Conservation (phyloP, 2,329 filamentous ascomycete species). For the Aureobasidium melanogenum region DNA sequence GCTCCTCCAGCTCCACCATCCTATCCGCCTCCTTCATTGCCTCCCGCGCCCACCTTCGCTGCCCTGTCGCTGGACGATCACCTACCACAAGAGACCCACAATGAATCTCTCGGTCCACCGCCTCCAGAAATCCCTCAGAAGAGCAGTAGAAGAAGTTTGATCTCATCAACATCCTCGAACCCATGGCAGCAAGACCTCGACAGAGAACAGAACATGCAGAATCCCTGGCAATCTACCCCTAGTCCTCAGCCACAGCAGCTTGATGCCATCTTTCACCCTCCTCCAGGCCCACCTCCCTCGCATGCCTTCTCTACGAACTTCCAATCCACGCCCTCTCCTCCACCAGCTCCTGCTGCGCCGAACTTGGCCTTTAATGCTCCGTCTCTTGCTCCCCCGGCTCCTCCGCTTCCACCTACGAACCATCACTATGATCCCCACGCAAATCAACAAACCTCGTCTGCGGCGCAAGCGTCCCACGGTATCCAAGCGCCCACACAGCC, state of each 20-base stretch:
- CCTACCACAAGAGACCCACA: background rate
- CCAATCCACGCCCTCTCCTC: background rate
- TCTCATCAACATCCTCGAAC: slow-evolving; percentile 9
- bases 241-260: background rate
- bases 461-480: background rate
- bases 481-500: background rate
- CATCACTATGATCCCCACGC: background rate
- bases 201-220: slow-evolving; percentile 18
- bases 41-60: slow-evolving; percentile 32
- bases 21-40: slow-evolving; percentile 31
- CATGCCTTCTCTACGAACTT: background rate
- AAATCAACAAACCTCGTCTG: background rate
- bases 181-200: slow-evolving; percentile 15
- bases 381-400: background rate
- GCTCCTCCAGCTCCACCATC: slow-evolving; percentile 20
- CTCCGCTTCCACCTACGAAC: slow-evolving; percentile 3
- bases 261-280: background rate
- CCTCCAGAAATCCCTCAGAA: slow-evolving; percentile 8
- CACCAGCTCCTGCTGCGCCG: background rate
- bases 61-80: slow-evolving; percentile 27
- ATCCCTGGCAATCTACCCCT: background rate
- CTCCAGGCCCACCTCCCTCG: background rate
- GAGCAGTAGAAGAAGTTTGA: slow-evolving; percentile 2
- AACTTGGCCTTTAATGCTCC: background rate
- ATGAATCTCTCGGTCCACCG: background rate